phyloP scores from a whole-genome alignment of 1,139 yeast species.

The Yamadazyma oceani region DNA sequence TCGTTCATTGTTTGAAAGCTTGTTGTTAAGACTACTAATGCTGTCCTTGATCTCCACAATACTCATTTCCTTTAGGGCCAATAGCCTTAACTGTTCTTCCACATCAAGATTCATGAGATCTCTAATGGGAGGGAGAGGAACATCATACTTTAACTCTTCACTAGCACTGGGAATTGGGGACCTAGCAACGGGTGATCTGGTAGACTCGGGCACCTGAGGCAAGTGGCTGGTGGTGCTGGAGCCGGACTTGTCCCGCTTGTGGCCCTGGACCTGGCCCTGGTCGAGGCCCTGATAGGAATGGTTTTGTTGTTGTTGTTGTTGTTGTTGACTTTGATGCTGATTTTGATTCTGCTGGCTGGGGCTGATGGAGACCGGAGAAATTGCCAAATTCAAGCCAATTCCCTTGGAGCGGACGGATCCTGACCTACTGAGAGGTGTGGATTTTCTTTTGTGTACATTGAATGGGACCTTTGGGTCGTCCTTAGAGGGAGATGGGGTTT shows the following conservation, averaged over 20 bases:
- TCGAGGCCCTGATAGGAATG: too few relatives aligned
- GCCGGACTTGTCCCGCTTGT: constrained; percentile 1
- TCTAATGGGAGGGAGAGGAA: constrained; percentile 34
- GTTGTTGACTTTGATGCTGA: too few relatives aligned
- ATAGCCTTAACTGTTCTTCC: constrained; percentile 54
- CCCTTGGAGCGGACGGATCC: constrained; percentile 25
- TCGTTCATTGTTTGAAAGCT: constrained; percentile 40
- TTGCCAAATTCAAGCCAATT: constrained; percentile 32
- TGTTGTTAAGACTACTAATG: constrained; percentile 33
- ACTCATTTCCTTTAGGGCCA: constrained; percentile 64
- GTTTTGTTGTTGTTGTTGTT: constrained; percentile 1
- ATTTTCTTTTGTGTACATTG: constrained; percentile 7
- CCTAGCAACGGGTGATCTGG: constrained; percentile 4
- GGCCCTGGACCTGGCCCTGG: neutral
- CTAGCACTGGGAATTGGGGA: neutral
- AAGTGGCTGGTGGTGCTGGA: neutral
- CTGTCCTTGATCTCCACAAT: constrained; percentile 57
- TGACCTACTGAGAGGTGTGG: constrained; percentile 11
- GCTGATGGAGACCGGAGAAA: constrained; percentile 23
- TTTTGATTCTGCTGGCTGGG: constrained; percentile 8
- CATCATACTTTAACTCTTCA: constrained; percentile 24
- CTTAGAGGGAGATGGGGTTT: constrained; percentile 10
- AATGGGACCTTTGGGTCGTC: constrained; percentile 2
- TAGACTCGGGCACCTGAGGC: constrained; percentile 6
- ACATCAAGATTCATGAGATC: constrained; percentile 37